Evolutionary conservation across 345 rosid genomes (phyloP).

Genomic region (Rhizophora apiculata): DNA sequence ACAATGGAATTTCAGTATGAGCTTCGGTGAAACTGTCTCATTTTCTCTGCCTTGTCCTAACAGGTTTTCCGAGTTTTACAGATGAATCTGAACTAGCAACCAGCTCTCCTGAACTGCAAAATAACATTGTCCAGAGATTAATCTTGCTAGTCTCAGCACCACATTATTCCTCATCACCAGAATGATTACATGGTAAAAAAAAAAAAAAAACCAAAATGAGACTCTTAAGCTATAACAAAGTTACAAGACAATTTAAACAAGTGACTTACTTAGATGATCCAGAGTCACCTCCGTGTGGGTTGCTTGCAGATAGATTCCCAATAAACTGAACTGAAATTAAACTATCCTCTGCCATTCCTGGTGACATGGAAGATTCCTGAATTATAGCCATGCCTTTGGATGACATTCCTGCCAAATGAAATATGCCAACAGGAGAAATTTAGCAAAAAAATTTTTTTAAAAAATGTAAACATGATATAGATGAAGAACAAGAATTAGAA

Average conservation of each 20-base stretch:
- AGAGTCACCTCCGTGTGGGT: conserved; percentile 30
- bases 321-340: conserved; percentile 54
- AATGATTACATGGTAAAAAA: not conserved
- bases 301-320: conserved; percentile 43
- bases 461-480: not conserved
- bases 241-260: not conserved
- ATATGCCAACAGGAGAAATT: not conserved
- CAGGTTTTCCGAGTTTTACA: conserved; percentile 26
- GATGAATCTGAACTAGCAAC: conserved; percentile 45
- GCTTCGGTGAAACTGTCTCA: not conserved
- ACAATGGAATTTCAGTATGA: not conserved
- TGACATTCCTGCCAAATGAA: conserved; percentile 55
- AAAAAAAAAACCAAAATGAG: no score
- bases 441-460: not conserved
- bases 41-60: conserved; percentile 26
- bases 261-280: conserved; percentile 45
- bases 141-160: not conserved
- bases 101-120: conserved; percentile 48
- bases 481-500: not conserved
- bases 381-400: conserved; percentile 37
- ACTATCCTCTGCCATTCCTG: conserved; percentile 36
- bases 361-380: conserved; percentile 46
- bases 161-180: no score
- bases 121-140: not conserved
- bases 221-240: not conserved